Conservation (phyloP, 2,329 filamentous ascomycete species). For the Ophiosphaerella herpotricha region DNA sequence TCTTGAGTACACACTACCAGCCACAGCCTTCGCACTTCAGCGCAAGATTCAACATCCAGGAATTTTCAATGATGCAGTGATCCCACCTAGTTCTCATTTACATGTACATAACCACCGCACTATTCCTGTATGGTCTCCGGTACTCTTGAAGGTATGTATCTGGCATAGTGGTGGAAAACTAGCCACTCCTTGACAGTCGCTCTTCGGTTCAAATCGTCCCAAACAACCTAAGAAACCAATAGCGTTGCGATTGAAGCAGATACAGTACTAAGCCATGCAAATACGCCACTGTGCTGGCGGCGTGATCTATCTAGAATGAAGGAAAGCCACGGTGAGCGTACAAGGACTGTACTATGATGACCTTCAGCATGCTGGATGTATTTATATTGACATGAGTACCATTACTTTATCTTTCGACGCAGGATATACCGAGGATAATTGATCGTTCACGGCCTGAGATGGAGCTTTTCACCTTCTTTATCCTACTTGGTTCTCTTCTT, state of each 20-base stretch:
- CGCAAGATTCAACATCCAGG: background rate
- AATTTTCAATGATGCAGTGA: background rate
- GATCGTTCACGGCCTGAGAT: slow-evolving; percentile 13
- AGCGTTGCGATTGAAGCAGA: background rate
- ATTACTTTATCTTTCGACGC: background rate
- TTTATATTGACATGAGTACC: background rate
- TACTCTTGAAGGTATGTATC: no score
- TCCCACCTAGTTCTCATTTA: background rate
- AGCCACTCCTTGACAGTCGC: no score
- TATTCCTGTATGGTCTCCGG: background rate
- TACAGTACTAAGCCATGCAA: slow-evolving; percentile 4
- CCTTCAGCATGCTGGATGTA: background rate
- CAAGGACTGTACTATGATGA: no score
- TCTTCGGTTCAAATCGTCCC: background rate
- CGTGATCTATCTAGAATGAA: background rate
- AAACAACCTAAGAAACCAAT: background rate
- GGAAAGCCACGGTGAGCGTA: no score
- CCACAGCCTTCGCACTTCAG: background rate
- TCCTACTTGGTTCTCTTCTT: slow-evolving; percentile 12
- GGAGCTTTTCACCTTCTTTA: slow-evolving; percentile 21
- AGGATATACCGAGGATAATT: background rate
- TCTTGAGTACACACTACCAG: background rate
- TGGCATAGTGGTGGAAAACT: no score
- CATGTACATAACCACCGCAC: background rate
- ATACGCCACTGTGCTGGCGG: slow-evolving; percentile 7